These are phyloP conservation scores for Silene coronaria DNA, from an alignment of 179 eudicot genomes.

Conservation along the genomic window DNA sequence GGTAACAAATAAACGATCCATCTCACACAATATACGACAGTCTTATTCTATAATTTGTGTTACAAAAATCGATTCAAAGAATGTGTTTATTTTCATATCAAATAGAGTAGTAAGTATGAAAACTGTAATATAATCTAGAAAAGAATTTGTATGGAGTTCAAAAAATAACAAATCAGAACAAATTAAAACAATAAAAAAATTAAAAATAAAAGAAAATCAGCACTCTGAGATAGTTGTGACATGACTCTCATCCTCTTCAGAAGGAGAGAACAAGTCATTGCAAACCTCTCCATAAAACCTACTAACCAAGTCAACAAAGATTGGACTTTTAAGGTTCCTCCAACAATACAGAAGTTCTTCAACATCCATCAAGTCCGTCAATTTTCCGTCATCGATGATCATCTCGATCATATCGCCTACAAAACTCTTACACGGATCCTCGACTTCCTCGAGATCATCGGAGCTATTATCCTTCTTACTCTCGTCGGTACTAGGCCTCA, in stretches of 20 bases:
- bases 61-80: background rate
- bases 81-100: background rate
- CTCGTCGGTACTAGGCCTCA: slow-evolving; percentile 24
- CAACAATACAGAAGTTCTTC: slow-evolving; percentile 81
- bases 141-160: background rate
- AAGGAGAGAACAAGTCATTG: slow-evolving; percentile 51
- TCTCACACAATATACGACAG: too few relatives aligned
- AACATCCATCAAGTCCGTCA: slow-evolving; percentile 57
- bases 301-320: slow-evolving; percentile 67
- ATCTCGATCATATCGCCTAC: slow-evolving; percentile 70
- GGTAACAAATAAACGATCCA: too few relatives aligned
- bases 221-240: slow-evolving; percentile 16
- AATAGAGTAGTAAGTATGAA: background rate
- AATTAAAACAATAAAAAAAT: too few relatives aligned
- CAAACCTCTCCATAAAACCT: slow-evolving; percentile 84
- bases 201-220: background rate
- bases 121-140: background rate
- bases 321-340: slow-evolving; percentile 61
- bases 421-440: slow-evolving; percentile 61
- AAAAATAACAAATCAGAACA: background rate
- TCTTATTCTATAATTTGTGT: too few relatives aligned
- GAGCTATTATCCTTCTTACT: slow-evolving; percentile 22
- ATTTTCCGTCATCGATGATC: slow-evolving; percentile 68
- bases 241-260: slow-evolving; percentile 24
- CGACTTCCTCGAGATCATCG: slow-evolving; percentile 32